phyloP scores from a whole-genome alignment of 768 basidiomycete species.

The Tulasnella sp. region DNA sequence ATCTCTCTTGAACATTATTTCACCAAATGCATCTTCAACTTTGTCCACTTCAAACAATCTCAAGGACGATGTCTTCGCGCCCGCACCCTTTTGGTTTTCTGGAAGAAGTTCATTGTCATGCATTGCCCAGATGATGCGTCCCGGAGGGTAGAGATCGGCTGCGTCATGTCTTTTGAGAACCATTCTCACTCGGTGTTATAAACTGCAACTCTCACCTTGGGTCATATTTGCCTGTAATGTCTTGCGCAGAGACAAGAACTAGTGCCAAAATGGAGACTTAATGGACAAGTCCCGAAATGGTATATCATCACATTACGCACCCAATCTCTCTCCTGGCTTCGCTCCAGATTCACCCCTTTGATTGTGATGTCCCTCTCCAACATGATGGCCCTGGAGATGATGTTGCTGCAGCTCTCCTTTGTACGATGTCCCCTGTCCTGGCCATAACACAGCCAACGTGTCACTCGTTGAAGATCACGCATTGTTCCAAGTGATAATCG shows the following conservation, averaged over 20 bases:
- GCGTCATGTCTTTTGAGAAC: no score
- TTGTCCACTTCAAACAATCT: conserved; percentile 67
- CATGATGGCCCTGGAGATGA: conserved; percentile 17
- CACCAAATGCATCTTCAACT: conserved; percentile 62
- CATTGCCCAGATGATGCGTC: conserved; percentile 66
- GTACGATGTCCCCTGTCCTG: conserved; percentile 27
- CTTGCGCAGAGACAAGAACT: conserved; percentile 73
- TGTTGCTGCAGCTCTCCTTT: conserved; percentile 18
- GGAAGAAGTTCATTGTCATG: conserved; percentile 57
- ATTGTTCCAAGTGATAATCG: conserved; percentile 66
- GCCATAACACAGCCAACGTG: conserved; percentile 69
- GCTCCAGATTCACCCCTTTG: conserved; percentile 6
- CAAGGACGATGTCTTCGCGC: conserved; percentile 23
- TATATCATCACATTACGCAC: conserved; percentile 1
- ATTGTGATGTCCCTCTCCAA: conserved; percentile 16
- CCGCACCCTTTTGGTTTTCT: conserved; percentile 32
- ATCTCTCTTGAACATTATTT: conserved; percentile 67
- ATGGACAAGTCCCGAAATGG: not conserved
- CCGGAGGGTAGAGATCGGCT: conserved; percentile 62
- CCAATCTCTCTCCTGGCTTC: conserved; percentile 23
- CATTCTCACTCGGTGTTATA: no score
- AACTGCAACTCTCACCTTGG: no score
- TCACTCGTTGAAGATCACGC: conserved; percentile 59
- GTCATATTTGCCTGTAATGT: conserved; percentile 75
- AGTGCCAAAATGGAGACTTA: no score